Conservation (phyloP, 148 eudicot species). For the Arbutus unedo region DNA sequence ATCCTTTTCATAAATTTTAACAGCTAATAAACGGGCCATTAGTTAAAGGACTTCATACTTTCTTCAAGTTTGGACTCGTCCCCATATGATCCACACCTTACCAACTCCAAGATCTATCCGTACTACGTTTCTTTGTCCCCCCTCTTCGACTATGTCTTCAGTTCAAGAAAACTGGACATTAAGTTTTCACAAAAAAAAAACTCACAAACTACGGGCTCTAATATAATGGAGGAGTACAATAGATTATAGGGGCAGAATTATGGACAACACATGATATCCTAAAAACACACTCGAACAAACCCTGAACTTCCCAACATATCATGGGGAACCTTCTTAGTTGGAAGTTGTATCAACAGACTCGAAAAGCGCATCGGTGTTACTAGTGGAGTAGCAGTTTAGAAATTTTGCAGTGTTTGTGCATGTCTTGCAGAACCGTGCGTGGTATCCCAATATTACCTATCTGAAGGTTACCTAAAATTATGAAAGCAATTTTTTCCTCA, state of each 20-base stretch:
- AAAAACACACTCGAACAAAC: not conserved
- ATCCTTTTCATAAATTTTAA: too few species aligned
- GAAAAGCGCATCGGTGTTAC: not conserved
- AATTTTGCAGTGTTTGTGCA: not conserved
- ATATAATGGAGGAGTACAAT: not conserved
- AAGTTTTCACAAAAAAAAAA: not conserved
- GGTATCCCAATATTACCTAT: not conserved
- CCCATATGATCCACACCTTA: not conserved
- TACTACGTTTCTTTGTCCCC: not conserved
- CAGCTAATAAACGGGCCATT: too few species aligned
- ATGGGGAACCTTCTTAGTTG: not conserved
- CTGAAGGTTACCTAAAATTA: not conserved
- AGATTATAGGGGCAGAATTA: not conserved
- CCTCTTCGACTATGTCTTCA: not conserved
- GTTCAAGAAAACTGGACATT: not conserved
- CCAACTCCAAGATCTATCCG: not conserved
- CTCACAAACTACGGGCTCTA: not conserved
- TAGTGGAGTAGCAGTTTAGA: not conserved
- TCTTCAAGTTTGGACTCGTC: too few species aligned
- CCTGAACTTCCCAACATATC: not conserved
- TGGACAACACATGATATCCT: not conserved
- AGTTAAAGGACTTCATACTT: too few species aligned
- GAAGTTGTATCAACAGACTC: not conserved
- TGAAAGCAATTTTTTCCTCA: constrained; percentile 6
- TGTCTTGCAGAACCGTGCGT: not conserved